Base-by-base conservation (phyloP, 1,284 basidiomycete species). In the Irpex rosettiformis region DNA sequence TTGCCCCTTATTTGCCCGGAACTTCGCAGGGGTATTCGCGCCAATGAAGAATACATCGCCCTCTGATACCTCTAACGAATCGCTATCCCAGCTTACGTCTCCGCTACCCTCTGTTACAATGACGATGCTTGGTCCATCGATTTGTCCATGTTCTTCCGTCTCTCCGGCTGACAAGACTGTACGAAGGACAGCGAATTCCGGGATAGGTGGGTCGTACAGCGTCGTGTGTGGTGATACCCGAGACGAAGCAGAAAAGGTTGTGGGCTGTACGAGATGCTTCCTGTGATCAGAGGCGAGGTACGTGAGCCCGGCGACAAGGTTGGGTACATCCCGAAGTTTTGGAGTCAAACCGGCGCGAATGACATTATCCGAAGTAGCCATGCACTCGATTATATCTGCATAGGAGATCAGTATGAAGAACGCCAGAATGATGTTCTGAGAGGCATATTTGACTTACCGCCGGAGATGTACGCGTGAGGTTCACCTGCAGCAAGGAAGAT, bases 351-450 rank as follows among this genome's bases (percentile, higher is more conserved):
- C 97, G 1, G 97, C 97, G 52, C 97, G 91, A 59, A 99, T 97
- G 70, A 99, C 97, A 73, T 99, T 99, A 77, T 99, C 96, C 1
- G 94, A 96, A 57, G 94, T 96, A 25, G 95, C 95, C 95, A 97
- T 98, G 77, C 94, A 96, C 71, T 98, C 95, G 71, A 97, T 92
- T 72, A 96, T 95, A 71, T 98, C 95, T 96, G 33, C 16, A 37
- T n/a, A 43, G 33, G 3, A 16, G 33, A 6, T 37, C 6, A 37
- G 16, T 16, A 37, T 37, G 16, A 6, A 37, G 16, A 7, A 37
- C 33, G 6, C 33, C 33, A 7, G 7, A 6, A 37, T 6, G 33
- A 37, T 37, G 7, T 37, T 16, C 33, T 16, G 6, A 37, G 33
- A 37, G 33, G 33, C 16, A 11, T 37, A 16, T n/a, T 45, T n/a